A percentile compares a stretch with the other conserved stretches of the same genome.
Evolutionary conservation across 345 rosid genomes (phyloP).

Genomic region (Pugionium cornutum): DNA sequence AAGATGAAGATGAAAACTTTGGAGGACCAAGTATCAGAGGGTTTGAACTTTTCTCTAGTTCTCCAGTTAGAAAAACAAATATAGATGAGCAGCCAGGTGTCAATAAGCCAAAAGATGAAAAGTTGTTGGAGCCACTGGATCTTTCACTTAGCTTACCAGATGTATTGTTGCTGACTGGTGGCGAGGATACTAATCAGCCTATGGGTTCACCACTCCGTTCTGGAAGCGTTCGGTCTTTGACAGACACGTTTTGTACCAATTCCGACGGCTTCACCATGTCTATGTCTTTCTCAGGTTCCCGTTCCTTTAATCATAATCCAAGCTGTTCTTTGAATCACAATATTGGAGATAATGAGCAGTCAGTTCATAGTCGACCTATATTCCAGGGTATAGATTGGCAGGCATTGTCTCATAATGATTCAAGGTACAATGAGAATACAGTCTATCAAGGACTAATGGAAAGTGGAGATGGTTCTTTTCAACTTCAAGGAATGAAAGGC

Average conservation of each 20-base stretch:
- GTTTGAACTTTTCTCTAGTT: slow-evolving; percentile 78
- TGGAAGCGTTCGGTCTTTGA: slow-evolving; percentile 75
- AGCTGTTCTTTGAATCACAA: slow-evolving; percentile 96
- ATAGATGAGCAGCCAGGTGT: slow-evolving; percentile 50
- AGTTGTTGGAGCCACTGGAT: slow-evolving; percentile 79
- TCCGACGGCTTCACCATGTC: slow-evolving; percentile 92
- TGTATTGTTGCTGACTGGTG: slow-evolving; percentile 77
- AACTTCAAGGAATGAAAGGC: slow-evolving; percentile 55
- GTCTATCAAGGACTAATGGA: slow-evolving; percentile 60
- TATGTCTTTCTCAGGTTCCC: slow-evolving; percentile 93
- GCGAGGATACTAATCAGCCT: slow-evolving; percentile 49
- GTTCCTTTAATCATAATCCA: slow-evolving; percentile 88
- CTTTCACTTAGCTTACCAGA: slow-evolving; percentile 93
- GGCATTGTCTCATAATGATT: slow-evolving; percentile 67
- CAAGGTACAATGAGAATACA: slow-evolving; percentile 66
- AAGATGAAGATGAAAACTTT: slow-evolving; percentile 53
- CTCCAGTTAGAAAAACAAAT: slow-evolving; percentile 63
- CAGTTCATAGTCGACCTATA: slow-evolving; percentile 93
- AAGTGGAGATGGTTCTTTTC: slow-evolving; percentile 66
- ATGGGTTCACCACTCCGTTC: slow-evolving; percentile 78
- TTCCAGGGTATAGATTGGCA: slow-evolving; percentile 87
- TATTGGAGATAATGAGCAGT: slow-evolving; percentile 85
- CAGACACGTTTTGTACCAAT: slow-evolving; percentile 65
- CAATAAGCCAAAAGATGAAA: slow-evolving; percentile 60
- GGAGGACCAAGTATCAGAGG: slow-evolving; percentile 85